phyloP scores from a whole-genome alignment of 306 rosid species.

The Psophocarpus tetragonolobus region DNA sequence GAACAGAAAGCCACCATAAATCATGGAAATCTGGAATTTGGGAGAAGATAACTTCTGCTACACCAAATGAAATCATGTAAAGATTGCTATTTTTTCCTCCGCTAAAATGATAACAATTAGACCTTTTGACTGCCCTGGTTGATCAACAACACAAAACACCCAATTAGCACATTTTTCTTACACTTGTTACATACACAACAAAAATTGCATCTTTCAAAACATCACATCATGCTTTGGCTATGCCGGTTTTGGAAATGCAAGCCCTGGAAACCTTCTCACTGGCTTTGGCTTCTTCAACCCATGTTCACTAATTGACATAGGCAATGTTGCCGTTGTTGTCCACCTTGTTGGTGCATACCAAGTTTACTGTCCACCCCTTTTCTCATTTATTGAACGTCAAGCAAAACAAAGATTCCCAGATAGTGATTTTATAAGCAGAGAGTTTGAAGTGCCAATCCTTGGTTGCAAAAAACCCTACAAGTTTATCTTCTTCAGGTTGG shows the following conservation, averaged over 20 bases:
- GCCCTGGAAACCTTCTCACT: conserved; percentile 50
- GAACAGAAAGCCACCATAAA: conserved; percentile 49
- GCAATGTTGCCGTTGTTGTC: conserved; percentile 44
- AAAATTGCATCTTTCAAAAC: conserved; percentile 29
- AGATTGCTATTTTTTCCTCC: conserved; percentile 34
- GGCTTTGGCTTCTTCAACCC: conserved; percentile 50
- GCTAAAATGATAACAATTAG: conserved; percentile 42
- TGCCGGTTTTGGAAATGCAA: conserved; percentile 46
- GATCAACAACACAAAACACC: background rate
- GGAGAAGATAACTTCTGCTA: conserved; percentile 39
- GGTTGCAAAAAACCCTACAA: conserved; percentile 19
- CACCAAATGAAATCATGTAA: conserved; percentile 46
- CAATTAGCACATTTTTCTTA: conserved; percentile 5
- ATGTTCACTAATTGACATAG: conserved; percentile 48
- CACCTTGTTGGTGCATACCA: conserved; percentile 56
- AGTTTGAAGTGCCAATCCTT: conserved; percentile 12
- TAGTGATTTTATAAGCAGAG: conserved; percentile 29
- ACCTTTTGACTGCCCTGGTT: conserved; percentile 51
- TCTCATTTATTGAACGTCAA: conserved; percentile 26
- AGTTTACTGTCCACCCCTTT: conserved; percentile 48
- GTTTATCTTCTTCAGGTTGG: conserved; percentile 39
- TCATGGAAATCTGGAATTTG: conserved; percentile 52
- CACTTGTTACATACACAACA: background rate
- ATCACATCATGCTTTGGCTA: conserved; percentile 81
- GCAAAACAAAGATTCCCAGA: conserved; percentile 32